Base-by-base conservation (phyloP, 2,329 filamentous ascomycete genomes). In the Gremmenia infestans region DNA sequence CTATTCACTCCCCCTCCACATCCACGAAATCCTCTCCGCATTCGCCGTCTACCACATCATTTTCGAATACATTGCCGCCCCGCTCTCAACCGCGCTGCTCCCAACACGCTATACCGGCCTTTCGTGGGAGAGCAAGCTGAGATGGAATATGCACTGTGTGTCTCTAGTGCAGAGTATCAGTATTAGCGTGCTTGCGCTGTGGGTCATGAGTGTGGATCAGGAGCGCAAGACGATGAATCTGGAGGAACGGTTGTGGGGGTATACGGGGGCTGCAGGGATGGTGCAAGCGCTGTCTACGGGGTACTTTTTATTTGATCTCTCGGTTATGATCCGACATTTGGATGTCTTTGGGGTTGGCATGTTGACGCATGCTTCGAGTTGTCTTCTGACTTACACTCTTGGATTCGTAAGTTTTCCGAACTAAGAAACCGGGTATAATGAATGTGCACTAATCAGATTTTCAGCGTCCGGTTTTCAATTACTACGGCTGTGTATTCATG, bases 101-200 rank as follows among this genome's bases (percentile, higher is more conserved):
- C 81, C 86, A 4, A 65, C 75, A 45, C 56, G 51, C 23, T 93
- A 93, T 72, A 70, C 76, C 22, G 70, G 71, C 39, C 78, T 89
- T 64, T 80, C 83, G 48, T 74, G 76, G 43, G 88, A 85, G 56
- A 81, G 79, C 68, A 72, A 73, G 37, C 76, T 89, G 56, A 91
- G 87, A 76, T 93, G 89, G 89, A 84, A 94, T 70, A 86, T 90
- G 46, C 89, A 92, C 67, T 85, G 92, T 55, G 89, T 92, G 28
- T 91, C 87, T 14, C 81, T 93, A 64, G 76, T 90, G 48, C 89
- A 93, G 76, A 85, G 82, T 68, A 75, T 79, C 40, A 73, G 89
- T 53, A 89, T 94, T 73, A 88, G 85, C 69, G 70, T 63, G 42
- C 72, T 91, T 35, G 86, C 88, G n/a, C 72, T 92, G 8, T 91